Percentiles rank a stretch among this genome's conserved stretches.
phyloP scores from a whole-genome alignment of 192 early-diverging fungal genomes.

The Dispira simplex region DNA sequence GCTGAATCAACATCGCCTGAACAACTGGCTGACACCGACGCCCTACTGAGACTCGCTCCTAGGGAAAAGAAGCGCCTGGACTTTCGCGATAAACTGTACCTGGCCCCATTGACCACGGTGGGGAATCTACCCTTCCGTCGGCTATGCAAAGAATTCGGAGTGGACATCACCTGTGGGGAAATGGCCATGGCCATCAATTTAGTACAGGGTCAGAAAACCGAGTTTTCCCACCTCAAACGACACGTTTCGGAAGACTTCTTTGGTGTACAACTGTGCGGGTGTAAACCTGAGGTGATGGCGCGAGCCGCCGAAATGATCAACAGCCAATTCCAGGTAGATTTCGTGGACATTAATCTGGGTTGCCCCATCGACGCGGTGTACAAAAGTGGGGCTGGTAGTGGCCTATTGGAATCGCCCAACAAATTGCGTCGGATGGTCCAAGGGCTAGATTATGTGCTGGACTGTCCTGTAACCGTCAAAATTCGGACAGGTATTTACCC shows the following conservation, averaged over 20 bases:
- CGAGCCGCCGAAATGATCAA: constrained; percentile 54
- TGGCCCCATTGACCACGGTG: constrained; percentile 93
- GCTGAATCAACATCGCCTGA: not conserved
- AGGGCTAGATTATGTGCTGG: constrained; percentile 51
- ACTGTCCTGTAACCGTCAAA: constrained; percentile 83
- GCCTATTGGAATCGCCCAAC: constrained; percentile 48
- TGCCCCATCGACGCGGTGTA: constrained; percentile 87
- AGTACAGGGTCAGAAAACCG: constrained; percentile 47
- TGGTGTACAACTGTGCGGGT: constrained; percentile 79
- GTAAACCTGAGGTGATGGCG: constrained; percentile 35
- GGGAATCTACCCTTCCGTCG: constrained; percentile 96
- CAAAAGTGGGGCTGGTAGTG: constrained; percentile 68
- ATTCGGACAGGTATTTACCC: constrained; percentile 62
- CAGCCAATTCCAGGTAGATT: constrained; percentile 58
- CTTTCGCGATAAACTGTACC: constrained; percentile 77
- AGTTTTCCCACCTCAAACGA: constrained; percentile 72
- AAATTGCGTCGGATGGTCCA: constrained; percentile 60
- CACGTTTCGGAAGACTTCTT: constrained; percentile 82
- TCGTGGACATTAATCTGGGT: constrained; percentile 93
- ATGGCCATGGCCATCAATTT: constrained; percentile 69
- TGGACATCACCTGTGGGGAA: constrained; percentile 93
- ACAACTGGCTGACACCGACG: constrained; percentile 8
- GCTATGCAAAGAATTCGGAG: constrained; percentile 84
- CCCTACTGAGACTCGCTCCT: constrained; percentile 1
- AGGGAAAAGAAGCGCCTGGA: constrained; percentile 25